phyloP scores from a whole-genome alignment of 768 basidiomycete species.

The Lentinula lateritia region DNA sequence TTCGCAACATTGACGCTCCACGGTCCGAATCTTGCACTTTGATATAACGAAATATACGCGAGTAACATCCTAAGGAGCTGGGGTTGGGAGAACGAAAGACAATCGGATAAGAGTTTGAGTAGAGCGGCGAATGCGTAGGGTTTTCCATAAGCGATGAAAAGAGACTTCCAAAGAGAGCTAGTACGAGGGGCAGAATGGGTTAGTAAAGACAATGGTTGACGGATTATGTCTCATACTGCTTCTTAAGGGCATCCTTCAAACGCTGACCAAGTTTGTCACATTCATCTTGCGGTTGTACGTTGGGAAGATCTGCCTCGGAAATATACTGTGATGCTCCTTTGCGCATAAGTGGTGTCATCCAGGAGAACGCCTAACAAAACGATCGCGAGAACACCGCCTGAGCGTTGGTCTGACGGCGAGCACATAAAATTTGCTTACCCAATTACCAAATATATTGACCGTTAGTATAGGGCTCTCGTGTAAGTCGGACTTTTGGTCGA shows the following conservation, averaged over 20 bases:
- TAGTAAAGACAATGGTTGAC: background rate
- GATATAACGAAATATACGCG: slow-evolving; percentile 77
- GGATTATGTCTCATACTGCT: slow-evolving; percentile 41
- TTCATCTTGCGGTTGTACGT: slow-evolving; percentile 61
- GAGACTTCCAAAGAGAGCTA: slow-evolving; percentile 68
- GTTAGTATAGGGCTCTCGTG: slow-evolving; percentile 67
- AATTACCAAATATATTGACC: slow-evolving; percentile 78
- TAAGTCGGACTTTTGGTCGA: slow-evolving; percentile 23
- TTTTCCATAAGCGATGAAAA: slow-evolving; percentile 73
- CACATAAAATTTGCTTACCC: slow-evolving; percentile 31
- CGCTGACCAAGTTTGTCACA: slow-evolving; percentile 60
- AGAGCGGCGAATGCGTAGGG: slow-evolving; percentile 58
- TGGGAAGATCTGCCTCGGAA: slow-evolving; percentile 82
- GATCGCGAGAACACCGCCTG: background rate
- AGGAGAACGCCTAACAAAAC: slow-evolving; percentile 57
- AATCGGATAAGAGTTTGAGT: slow-evolving; percentile 78
- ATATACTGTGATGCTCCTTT: slow-evolving; percentile 63
- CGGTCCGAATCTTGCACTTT: slow-evolving; percentile 36
- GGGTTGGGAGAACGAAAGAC: slow-evolving; percentile 80
- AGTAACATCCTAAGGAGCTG: slow-evolving; percentile 78
- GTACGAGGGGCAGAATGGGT: background rate
- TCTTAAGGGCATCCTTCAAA: slow-evolving; percentile 55
- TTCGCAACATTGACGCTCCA: slow-evolving; percentile 16
- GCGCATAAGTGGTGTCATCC: slow-evolving; percentile 79
- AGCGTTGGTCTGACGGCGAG: background rate